Percentiles rank a stretch among this genome's conserved stretches.
phyloP scores from a whole-genome alignment of 2,329 filamentous ascomycete species.

The Rutstroemia sydowiana region DNA sequence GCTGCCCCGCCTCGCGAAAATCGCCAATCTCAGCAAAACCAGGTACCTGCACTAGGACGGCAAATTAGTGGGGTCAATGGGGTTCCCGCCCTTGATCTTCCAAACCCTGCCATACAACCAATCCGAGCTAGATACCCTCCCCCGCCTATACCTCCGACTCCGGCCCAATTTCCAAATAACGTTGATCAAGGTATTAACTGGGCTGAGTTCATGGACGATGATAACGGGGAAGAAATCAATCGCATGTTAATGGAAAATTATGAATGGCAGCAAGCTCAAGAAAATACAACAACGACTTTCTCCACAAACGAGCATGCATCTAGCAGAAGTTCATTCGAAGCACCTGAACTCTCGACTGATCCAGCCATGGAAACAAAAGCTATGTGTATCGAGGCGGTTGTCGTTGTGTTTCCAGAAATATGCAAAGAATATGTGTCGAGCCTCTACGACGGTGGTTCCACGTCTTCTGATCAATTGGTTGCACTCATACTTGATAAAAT shows the following conservation, averaged over 20 bases:
- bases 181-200: background rate
- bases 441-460: constrained; percentile 29
- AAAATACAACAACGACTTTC: too few relatives aligned
- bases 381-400: constrained; percentile 31
- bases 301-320: too few relatives aligned
- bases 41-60: too few relatives aligned
- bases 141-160: too few relatives aligned
- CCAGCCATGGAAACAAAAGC: constrained; percentile 8
- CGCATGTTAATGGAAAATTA: background rate
- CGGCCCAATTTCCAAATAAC: background rate
- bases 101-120: background rate
- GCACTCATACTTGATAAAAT: constrained; percentile 36
- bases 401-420: constrained; percentile 41
- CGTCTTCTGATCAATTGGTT: constrained; percentile 25
- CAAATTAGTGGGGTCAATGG: too few relatives aligned
- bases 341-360: background rate
- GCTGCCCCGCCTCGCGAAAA: too few relatives aligned
- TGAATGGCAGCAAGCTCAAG: background rate
- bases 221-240: background rate
- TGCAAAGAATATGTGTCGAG: constrained; percentile 34
- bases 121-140: too few relatives aligned
- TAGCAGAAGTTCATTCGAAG: background rate
- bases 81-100: too few relatives aligned
- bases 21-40: too few relatives aligned
- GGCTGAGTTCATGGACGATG: background rate